Base-by-base conservation (phyloP, 2,329 filamentous ascomycete genomes). In the Aureobasidium musti region DNA sequence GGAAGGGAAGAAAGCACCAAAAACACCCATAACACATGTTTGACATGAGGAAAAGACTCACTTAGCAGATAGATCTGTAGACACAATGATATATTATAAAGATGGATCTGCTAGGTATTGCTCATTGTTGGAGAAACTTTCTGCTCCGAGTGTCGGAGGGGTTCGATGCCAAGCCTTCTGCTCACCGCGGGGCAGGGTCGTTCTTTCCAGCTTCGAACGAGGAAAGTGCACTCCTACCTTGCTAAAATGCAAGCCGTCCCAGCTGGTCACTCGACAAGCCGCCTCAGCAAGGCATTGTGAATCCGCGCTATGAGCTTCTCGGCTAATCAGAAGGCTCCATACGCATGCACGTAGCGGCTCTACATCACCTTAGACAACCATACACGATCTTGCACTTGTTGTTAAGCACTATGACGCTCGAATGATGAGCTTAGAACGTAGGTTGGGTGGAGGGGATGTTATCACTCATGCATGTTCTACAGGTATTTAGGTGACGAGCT, bases 81-180 rank as follows among this genome's bases (percentile, higher is more conserved):
- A 47, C n/a, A 33, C 13, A 47, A 13, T 17, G 57, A 61, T 61
- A 49, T 37, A 61, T 3, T 49, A 37, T 14, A 33, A 39, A 59
- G 41, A 61, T 23, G 43, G 2, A 33, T 17, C 41, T 49, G 43
- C 17, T 61, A 59, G 21, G 21, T 59, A 23, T 54, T 61, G 57
- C 57, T 61, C 57, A 61, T 61, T 37, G 30, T n/a, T 61, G 43
- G 57, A 61, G 57, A 61, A 61, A 61, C 41, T 61, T 61, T 61
- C 41, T 43, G 28, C 57, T 61, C 57, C 57, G 57, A 61, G 26
- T 19, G 43, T 61, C 57, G 57, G 57, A 47, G 57, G 57, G 28
- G 11, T 61, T 1, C 0, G 37, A 47, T 26, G 57, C 57, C 57
- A 61, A 61, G 57, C 13, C 30, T 26, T 19, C 10, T 13, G 5